Percentiles rank a stretch among this genome's conserved stretches.
Conservation (phyloP, 495 filamentous ascomycete species). For the Chaetomium fimeti region DNA sequence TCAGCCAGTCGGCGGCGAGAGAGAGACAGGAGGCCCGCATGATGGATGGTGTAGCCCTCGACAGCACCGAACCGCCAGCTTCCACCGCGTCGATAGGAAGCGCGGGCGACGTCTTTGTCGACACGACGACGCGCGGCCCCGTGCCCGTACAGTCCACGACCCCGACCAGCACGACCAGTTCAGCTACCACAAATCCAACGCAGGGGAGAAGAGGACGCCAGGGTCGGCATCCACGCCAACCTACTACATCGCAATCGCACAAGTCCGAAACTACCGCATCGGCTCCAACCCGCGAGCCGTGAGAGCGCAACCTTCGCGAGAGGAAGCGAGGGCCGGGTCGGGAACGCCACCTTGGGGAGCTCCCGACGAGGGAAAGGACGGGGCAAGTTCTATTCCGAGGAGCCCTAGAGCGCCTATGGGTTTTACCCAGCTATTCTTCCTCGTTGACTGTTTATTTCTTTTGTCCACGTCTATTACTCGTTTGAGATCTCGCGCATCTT, state of each 20-base stretch:
- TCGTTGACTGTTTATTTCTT: background rate
- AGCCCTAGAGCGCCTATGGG: constrained; percentile 23
- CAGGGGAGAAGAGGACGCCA: too few species aligned
- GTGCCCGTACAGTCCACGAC: constrained; percentile 38
- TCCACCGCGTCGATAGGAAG: constrained; percentile 1
- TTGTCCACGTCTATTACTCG: background rate
- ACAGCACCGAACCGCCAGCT: constrained; percentile 19
- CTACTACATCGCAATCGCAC: background rate
- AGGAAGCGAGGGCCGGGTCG: constrained; percentile 41
- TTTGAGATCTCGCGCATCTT: background rate
- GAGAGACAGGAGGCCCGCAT: constrained; percentile 47
- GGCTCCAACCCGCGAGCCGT: constrained; percentile 39
- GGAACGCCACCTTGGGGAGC: constrained; percentile 41
- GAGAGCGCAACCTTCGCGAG: constrained; percentile 57
- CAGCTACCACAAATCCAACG: constrained; percentile 13
- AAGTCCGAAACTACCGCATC: background rate
- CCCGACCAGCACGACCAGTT: constrained; percentile 15
- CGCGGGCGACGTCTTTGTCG: constrained; percentile 43
- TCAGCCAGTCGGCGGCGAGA: constrained; percentile 41
- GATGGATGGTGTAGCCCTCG: constrained; percentile 48
- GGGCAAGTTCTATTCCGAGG: constrained; percentile 57
- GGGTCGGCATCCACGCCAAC: constrained; percentile 21
- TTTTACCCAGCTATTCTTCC: background rate
- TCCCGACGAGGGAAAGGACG: constrained; percentile 42
- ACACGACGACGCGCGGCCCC: constrained; percentile 45